Evolutionary conservation across 2,329 filamentous ascomycete species (phyloP).

Genomic region (Monosporascus cannonballus): DNA sequence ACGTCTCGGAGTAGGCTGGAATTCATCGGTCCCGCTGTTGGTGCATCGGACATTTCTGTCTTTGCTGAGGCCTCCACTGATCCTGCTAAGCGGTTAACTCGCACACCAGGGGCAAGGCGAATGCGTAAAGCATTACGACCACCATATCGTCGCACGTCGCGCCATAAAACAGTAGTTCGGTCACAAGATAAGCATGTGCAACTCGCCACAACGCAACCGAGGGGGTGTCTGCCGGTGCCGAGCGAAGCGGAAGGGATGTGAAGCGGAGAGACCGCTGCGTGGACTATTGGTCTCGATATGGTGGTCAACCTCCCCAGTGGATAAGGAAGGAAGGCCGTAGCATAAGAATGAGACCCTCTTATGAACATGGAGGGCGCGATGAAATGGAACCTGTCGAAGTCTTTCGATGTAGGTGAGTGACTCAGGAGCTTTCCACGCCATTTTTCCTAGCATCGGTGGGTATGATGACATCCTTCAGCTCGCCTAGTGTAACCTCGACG

Average conservation of each 20-base stretch:
- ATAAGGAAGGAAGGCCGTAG: not conserved
- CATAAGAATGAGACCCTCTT: not conserved
- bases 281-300: not conserved
- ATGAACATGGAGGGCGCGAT: no score
- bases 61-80: no score
- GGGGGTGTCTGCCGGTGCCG: not conserved
- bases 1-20: no score
- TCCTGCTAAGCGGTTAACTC: not conserved
- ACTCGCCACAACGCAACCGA: not conserved
- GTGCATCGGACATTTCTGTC: no score
- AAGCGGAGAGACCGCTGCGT: not conserved
- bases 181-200: not conserved
- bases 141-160: not conserved
- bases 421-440: slow-evolving; percentile 12
- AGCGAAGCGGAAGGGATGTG: not conserved
- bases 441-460: slow-evolving; percentile 13
- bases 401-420: not conserved
- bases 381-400: not conserved
- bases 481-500: slow-evolving; percentile 59
- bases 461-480: slow-evolving; percentile 35
- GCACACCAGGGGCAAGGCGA: not conserved
- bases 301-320: not conserved
- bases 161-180: not conserved
- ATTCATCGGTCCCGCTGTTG: no score
- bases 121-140: not conserved